Percentiles rank a stretch among this genome's conserved stretches.
Evolutionary conservation across 331 rosid species (phyloP).

Genomic region (Erythrophleum ivorense): DNA sequence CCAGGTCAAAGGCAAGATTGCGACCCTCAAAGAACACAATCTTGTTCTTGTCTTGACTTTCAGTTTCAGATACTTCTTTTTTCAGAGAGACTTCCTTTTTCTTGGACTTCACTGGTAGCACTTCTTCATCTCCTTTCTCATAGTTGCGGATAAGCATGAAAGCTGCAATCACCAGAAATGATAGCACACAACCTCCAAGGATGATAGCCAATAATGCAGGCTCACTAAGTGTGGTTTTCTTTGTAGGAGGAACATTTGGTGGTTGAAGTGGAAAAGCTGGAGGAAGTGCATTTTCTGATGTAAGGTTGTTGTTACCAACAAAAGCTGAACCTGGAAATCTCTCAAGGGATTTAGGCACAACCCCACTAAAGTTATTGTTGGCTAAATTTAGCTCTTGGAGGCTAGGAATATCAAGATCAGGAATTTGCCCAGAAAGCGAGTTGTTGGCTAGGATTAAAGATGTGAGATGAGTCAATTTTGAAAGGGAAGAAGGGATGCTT

Average conservation of each 20-base stretch:
- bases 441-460: slow-evolving; percentile 79
- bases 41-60: slow-evolving; percentile 53
- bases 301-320: slow-evolving; percentile 75
- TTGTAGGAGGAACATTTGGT: slow-evolving; percentile 48
- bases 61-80: slow-evolving; percentile 53
- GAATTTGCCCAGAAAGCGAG: slow-evolving; percentile 78
- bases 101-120: slow-evolving; percentile 41
- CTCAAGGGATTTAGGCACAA: slow-evolving; percentile 72
- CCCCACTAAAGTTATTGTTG: slow-evolving; percentile 75
- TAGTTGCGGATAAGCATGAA: slow-evolving; percentile 58
- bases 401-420: slow-evolving; percentile 63
- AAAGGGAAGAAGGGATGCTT: slow-evolving; percentile 71
- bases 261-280: slow-evolving; percentile 65
- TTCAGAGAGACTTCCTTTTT: slow-evolving; percentile 57
- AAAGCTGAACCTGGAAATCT: slow-evolving; percentile 74
- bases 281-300: slow-evolving; percentile 49
- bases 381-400: slow-evolving; percentile 63
- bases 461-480: slow-evolving; percentile 65
- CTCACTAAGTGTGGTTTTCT: slow-evolving; percentile 59
- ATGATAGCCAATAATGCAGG: slow-evolving; percentile 71
- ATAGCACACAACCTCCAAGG: slow-evolving; percentile 70
- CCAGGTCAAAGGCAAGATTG: slow-evolving; percentile 80
- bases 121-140: slow-evolving; percentile 34
- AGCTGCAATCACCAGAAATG: slow-evolving; percentile 56
- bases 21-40: slow-evolving; percentile 74